Conservation (phyloP, 169 alveolate species). For the Eimeria necatrix region DNA sequence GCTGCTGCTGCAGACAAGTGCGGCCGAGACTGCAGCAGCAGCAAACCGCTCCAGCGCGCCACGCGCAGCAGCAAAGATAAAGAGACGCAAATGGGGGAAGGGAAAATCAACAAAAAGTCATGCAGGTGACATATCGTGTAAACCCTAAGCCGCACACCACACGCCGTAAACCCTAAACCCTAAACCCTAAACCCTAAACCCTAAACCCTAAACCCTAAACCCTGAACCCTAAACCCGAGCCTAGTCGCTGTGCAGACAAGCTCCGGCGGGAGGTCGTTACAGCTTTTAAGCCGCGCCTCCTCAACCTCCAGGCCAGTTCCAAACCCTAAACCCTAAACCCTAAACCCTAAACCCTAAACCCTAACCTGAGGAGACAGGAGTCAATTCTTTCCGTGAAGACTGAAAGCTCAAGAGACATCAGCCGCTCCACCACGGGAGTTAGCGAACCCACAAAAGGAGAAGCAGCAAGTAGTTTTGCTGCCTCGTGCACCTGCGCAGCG, state of each 20-base stretch:
- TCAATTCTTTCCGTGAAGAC: constrained; percentile 39
- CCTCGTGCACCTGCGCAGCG: constrained; percentile 65
- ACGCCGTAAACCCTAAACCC: constrained; percentile 33
- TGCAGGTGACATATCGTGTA: constrained; percentile 59
- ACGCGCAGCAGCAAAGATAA: constrained; percentile 57
- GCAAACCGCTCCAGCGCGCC: constrained; percentile 60
- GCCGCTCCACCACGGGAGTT: constrained; percentile 39
- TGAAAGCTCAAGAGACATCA: constrained; percentile 32
- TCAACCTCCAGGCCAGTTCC: background rate
- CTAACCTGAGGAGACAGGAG: constrained; percentile 39
- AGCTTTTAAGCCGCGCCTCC: too few relatives aligned
- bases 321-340: background rate
- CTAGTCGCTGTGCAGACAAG: background rate
- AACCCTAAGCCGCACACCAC: constrained; percentile 14
- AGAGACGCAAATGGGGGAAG: constrained; percentile 62
- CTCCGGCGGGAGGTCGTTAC: too few relatives aligned
- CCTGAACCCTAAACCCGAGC: too few relatives aligned
- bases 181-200: background rate
- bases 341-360: constrained; percentile 31
- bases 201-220: constrained; percentile 1
- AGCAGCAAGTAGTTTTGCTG: constrained; percentile 67
- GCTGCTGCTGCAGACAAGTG: constrained; percentile 65
- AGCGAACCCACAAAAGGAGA: constrained; percentile 41
- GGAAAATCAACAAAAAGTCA: constrained; percentile 47
- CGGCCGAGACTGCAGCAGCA: constrained; percentile 70